Conservation (phyloP, 805 yeast genomes). For the Saccharomycopsis selenospora region DNA sequence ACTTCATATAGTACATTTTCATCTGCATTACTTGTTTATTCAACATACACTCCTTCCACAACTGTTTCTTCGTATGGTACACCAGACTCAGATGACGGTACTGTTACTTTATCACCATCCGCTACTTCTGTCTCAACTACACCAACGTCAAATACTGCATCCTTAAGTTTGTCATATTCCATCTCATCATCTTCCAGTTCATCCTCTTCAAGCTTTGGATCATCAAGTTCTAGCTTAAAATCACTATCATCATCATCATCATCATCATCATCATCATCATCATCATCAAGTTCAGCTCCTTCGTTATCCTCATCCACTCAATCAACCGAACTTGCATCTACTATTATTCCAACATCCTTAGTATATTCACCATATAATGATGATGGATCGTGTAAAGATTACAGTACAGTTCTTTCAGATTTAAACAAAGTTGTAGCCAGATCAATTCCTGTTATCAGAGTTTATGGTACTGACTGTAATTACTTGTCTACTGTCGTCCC, state of each 20-base stretch:
- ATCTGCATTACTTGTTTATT: conserved; percentile 25
- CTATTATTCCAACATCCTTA: conserved; percentile 45
- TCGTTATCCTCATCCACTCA: conserved; percentile 30
- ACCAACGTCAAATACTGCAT: conserved; percentile 21
- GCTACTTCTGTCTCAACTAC: conserved; percentile 20
- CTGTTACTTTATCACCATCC: conserved; percentile 25
- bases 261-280: neutral
- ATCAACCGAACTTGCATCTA: conserved; percentile 27
- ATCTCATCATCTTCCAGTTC: neutral
- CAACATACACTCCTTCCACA: conserved; percentile 22
- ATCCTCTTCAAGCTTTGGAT: conserved; percentile 10
- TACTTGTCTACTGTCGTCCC: conserved; percentile 60
- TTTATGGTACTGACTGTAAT: conserved; percentile 85
- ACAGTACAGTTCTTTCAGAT: conserved; percentile 49
- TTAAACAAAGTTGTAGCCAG: conserved; percentile 47
- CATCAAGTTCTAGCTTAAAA: neutral
- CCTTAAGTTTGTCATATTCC: neutral
- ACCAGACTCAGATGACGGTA: conserved; percentile 23
- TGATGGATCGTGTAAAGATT: conserved; percentile 60
- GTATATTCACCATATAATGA: conserved; percentile 75
- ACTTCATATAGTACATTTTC: conserved; percentile 27
- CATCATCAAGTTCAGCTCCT: conserved; percentile 23
- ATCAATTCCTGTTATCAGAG: conserved; percentile 60
- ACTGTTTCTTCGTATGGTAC: conserved; percentile 22
- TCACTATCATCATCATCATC: neutral